Evolutionary conservation across 257 asterid species (phyloP).

Genomic region (Verbascum thapsus): DNA sequence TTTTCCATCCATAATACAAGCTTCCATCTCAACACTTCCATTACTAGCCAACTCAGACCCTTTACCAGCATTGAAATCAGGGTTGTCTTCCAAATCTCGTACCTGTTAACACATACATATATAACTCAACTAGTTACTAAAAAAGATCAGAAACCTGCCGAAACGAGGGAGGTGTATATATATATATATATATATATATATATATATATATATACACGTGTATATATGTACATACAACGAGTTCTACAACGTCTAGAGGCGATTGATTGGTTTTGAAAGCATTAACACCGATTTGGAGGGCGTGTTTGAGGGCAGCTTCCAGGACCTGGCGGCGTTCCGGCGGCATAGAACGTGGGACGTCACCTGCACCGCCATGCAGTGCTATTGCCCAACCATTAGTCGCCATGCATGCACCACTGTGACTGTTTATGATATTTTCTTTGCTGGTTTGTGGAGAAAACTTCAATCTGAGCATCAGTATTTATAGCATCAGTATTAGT

Average conservation of each 20-base stretch:
- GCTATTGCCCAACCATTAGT: conserved; percentile 99
- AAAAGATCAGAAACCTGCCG: no score
- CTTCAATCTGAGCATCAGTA: no score
- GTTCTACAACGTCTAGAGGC: conserved; percentile 85
- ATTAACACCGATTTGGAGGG: conserved; percentile 71
- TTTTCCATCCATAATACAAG: conserved; percentile 90
- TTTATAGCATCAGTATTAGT: no score
- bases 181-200: no score
- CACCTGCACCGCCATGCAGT: conserved; percentile 95
- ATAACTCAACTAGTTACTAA: conserved; percentile 8
- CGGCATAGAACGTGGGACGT: conserved; percentile 65
- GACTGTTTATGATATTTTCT: no score
- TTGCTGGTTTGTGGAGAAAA: no score
- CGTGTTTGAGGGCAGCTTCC: conserved; percentile 65
- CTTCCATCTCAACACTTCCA: conserved; percentile 97
- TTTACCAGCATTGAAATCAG: conserved; percentile 80
- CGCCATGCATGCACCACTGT: no score
- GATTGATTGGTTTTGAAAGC: conserved; percentile 74
- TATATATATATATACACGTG: no score
- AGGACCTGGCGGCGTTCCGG: conserved; percentile 68
- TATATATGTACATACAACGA: conserved; percentile 70
- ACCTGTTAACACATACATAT: conserved; percentile 45
- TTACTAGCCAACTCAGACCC: conserved; percentile 78
- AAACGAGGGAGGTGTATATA: no score
- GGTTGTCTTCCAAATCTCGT: conserved; percentile 75